Conservation (phyloP, 176 grass and related monocot genomes). For the Eremochloa ophiuroides region DNA sequence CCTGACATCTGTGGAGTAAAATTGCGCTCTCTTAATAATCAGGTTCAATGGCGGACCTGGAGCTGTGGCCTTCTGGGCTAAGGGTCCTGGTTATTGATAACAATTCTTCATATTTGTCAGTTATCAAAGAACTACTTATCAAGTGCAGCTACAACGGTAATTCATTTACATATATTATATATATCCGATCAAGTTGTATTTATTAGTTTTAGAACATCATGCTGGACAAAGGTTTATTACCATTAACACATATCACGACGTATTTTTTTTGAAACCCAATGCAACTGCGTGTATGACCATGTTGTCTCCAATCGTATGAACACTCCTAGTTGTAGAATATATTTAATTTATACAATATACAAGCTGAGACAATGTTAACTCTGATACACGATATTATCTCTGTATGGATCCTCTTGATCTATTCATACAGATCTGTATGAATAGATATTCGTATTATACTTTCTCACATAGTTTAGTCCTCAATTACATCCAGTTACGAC, state of each 20-base stretch:
- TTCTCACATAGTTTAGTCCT: background rate
- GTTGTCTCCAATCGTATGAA: background rate
- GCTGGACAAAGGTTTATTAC: background rate
- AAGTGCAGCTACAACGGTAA: slow-evolving; percentile 49
- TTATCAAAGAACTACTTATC: slow-evolving; percentile 33
- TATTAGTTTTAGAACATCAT: background rate
- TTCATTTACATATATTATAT: background rate
- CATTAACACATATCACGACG: background rate
- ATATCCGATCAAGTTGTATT: background rate
- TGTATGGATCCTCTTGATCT: background rate
- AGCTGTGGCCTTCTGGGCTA: slow-evolving; percentile 32
- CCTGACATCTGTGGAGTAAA: background rate
- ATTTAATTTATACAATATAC: background rate
- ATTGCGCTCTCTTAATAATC: background rate
- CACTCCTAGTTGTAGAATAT: background rate
- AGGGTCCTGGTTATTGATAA: slow-evolving; percentile 38
- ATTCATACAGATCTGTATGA: background rate
- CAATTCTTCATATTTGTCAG: slow-evolving; percentile 21
- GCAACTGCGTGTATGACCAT: too few relatives aligned
- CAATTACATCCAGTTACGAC: slow-evolving; percentile 11
- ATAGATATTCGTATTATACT: background rate
- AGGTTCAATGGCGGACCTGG: slow-evolving; percentile 15
- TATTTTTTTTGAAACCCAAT: too few relatives aligned
- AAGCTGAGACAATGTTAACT: background rate
- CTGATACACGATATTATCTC: background rate